Evolutionary conservation across 345 rosid genomes (phyloP).

Genomic region (Eucalyptus leucophloia): DNA sequence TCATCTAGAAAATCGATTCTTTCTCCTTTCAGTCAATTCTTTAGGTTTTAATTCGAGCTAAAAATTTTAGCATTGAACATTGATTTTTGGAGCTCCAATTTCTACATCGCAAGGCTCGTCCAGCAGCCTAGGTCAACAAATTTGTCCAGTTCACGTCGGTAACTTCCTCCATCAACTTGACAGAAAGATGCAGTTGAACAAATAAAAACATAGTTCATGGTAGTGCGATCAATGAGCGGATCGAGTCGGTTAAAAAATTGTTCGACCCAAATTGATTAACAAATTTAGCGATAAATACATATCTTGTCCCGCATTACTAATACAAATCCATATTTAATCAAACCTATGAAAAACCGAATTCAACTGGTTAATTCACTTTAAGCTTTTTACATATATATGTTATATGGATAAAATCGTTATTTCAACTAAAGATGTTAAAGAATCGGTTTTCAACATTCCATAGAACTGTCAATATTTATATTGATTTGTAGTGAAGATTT

Average conservation of each 20-base stretch:
- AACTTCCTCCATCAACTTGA: background rate
- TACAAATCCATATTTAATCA: too few species aligned
- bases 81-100: background rate
- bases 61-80: background rate
- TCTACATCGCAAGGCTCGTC: background rate
- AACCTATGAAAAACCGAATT: background rate
- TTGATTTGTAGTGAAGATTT: too few species aligned
- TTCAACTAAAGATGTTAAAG: too few species aligned
- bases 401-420: background rate
- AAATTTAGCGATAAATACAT: too few species aligned
- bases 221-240: background rate
- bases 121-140: background rate
- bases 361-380: background rate
- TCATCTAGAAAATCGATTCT: background rate
- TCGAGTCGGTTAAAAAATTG: background rate
- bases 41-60: background rate
- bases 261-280: background rate
- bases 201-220: background rate
- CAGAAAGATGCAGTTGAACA: background rate
- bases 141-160: background rate
- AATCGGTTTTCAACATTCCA: too few species aligned
- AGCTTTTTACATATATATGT: too few species aligned
- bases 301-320: fast-evolving
- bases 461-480: too few species aligned
- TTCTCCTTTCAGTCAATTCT: background rate